Evolutionary conservation across 2,329 filamentous ascomycete species (phyloP).

Genomic region (Paracoccidioides brasiliensis): DNA sequence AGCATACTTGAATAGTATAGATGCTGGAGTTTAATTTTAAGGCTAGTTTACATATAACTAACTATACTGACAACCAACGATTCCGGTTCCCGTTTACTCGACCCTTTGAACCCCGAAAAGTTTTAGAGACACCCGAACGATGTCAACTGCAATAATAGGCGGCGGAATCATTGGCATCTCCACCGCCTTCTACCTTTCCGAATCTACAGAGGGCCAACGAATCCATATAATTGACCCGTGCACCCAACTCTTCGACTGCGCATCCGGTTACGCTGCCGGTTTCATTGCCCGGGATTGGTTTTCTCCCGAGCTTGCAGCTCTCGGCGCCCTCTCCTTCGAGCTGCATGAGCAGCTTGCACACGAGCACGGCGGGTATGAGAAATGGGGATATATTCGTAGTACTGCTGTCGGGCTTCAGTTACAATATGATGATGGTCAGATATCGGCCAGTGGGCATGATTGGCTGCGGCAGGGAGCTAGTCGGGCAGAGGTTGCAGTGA

Average conservation of each 20-base stretch:
- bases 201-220: constrained; percentile 8
- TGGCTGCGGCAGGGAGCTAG: constrained; percentile 55
- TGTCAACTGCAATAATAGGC: constrained; percentile 53
- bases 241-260: constrained; percentile 53
- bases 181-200: constrained; percentile 58
- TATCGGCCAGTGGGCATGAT: constrained; percentile 42
- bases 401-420: constrained; percentile 45
- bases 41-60: not conserved
- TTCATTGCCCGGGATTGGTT: constrained; percentile 68
- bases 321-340: constrained; percentile 56
- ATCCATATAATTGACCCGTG: constrained; percentile 49
- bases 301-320: constrained; percentile 39
- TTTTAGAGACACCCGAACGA: constrained; percentile 18
- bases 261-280: constrained; percentile 60
- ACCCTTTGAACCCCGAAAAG: not conserved
- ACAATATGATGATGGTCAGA: constrained; percentile 23
- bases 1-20: no score
- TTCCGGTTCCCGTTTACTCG: not conserved
- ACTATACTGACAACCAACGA: not conserved
- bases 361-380: constrained; percentile 42
- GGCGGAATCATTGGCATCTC: constrained; percentile 57
- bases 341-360: constrained; percentile 54
- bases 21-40: no score
- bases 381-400: constrained; percentile 48
- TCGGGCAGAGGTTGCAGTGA: constrained; percentile 41